Evolutionary conservation across 768 basidiomycete species (phyloP), one percentile per base, ranked within the genome.

Genomic region (Boletus coccyginus): DNA sequence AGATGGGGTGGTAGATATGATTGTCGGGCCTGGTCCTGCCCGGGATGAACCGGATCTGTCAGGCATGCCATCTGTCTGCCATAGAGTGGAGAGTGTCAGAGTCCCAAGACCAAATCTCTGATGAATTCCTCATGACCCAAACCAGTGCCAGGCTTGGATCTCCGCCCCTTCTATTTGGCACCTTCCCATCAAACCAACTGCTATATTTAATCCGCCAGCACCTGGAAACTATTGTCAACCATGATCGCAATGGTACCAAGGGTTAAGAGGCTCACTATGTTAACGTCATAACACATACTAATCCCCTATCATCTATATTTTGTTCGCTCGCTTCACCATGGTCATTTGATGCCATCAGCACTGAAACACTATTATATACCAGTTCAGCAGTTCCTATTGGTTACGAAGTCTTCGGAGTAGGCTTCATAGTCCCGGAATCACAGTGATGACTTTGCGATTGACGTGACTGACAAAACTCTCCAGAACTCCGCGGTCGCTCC

Each of bases 401-500:
- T 27, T 27, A 33, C 32, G 32, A 33, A 33, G 32, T 10, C 32
- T 33, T 1, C 21, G 5, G 27, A 27, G 36, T 24, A 16, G 7
- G 33, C 24, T 17, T 49, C 32, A 61, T 5, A 27, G 8, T 12
- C 39, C 53, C 19, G 16, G 13, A 29, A 49, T 48, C 31, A 50
- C 13, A 21, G 49, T 43, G 5, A 27, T 33, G 29, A 83, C 63
- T 63, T 83, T 86, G 56, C 81, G 75, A 46, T 75, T 77, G 24
- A 90, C 70, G 75, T 91, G 88, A 57, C 81, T 81, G 21, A 77
- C 77, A 59, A 92, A 87, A 40, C 86, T 82, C 63, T 90, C 87
- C 45, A 87, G 86, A 50, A 87, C 46, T 0, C 59, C 59, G 42
- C 86, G 66, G 31, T 90, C 83, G 29, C 55, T 65, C 0, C 91